Evolutionary conservation across 768 basidiomycete species (phyloP).

Genomic region (Kwoniella sp.): DNA sequence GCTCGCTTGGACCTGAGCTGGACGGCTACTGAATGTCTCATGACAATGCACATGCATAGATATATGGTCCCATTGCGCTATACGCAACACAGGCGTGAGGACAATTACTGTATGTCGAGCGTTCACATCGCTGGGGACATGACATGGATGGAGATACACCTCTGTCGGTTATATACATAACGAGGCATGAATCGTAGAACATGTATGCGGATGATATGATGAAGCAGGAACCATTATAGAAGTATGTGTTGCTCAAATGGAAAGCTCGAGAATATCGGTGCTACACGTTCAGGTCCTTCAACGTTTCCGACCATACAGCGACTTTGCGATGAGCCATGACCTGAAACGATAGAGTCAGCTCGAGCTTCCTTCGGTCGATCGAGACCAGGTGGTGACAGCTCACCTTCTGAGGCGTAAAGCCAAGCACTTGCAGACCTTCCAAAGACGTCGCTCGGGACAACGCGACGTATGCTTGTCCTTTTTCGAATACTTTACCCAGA

Average conservation of each 20-base stretch:
- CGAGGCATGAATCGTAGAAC: too few species aligned
- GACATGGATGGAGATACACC: too few species aligned
- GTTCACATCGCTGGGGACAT: too few species aligned
- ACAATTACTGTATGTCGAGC: background rate
- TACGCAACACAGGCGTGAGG: background rate
- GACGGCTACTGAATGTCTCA: background rate
- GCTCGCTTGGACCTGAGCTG: background rate
- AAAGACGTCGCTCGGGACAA: conserved; percentile 55
- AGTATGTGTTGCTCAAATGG: too few species aligned
- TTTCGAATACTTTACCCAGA: conserved; percentile 82
- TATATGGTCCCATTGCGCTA: background rate
- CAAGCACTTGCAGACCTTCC: conserved; percentile 53
- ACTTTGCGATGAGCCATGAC: conserved; percentile 53
- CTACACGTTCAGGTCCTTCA: conserved; percentile 36
- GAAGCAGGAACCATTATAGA: too few species aligned
- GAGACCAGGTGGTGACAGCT: conserved; percentile 1
- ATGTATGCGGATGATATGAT: too few species aligned
- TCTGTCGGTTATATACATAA: too few species aligned
- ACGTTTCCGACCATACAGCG: conserved; percentile 38
- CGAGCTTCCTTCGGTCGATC: background rate
- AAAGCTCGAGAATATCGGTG: too few species aligned
- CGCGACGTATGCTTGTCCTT: conserved; percentile 57
- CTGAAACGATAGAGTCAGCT: conserved; percentile 10
- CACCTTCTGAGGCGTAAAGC: conserved; percentile 52
- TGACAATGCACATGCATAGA: conserved; percentile 1